These are phyloP conservation scores for Curvularia sp. DNA, from an alignment of 2,329 filamentous ascomycete species.

Conservation along the genomic window DNA sequence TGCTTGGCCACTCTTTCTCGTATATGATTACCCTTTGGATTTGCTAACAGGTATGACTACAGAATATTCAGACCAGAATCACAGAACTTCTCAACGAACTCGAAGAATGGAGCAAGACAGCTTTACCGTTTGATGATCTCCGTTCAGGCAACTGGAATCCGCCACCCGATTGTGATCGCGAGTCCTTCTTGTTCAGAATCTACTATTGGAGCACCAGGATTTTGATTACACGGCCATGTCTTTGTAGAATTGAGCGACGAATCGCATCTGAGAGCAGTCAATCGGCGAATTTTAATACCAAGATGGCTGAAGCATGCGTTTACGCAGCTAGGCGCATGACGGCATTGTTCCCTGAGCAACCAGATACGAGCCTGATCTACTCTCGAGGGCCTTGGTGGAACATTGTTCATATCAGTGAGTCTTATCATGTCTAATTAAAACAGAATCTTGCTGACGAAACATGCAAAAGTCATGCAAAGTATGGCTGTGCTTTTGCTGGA, in stretches of 20 bases:
- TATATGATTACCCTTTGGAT: not conserved
- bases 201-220: constrained; percentile 47
- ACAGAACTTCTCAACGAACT: constrained; percentile 39
- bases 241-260: constrained; percentile 47
- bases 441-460: not conserved
- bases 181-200: constrained; percentile 31
- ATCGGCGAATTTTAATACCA: constrained; percentile 44
- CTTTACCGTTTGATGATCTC: constrained; percentile 20
- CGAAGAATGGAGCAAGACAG: constrained; percentile 40
- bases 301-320: constrained; percentile 44
- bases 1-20: not conserved
- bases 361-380: constrained; percentile 39
- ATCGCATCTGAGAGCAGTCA: constrained; percentile 37
- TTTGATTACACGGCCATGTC: constrained; percentile 49
- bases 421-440: not conserved
- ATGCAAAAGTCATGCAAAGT: constrained; percentile 46
- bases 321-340: constrained; percentile 43
- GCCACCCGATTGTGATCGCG: constrained; percentile 15
- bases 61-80: constrained; percentile 44
- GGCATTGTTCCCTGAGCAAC: constrained; percentile 42
- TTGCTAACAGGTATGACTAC: constrained; percentile 8
- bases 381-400: constrained; percentile 51
- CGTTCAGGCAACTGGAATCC: constrained; percentile 24
- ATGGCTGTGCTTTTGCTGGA: constrained; percentile 49
- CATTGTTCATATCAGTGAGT: constrained; percentile 45